Evolutionary conservation across 768 basidiomycete genomes (phyloP).

Genomic region (Phaffia tasmanica): DNA sequence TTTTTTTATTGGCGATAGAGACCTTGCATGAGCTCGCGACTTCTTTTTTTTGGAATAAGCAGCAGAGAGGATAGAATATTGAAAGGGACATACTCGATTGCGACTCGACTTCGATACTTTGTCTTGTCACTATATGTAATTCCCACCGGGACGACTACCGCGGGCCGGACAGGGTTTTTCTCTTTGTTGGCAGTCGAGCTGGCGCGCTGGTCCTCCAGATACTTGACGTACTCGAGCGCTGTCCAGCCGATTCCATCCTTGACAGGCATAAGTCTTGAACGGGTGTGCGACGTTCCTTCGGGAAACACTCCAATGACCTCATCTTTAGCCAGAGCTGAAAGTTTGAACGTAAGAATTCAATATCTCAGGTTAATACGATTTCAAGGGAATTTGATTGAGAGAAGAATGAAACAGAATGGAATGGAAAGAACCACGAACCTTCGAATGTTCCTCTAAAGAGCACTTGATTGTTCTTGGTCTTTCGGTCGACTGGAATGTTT

Average conservation of each 20-base stretch:
- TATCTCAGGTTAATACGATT: not conserved
- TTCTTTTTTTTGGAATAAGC: constrained; percentile 27
- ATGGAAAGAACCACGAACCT: constrained; percentile 27
- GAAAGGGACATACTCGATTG: constrained; percentile 39
- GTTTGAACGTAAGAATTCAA: not conserved
- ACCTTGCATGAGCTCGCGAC: constrained; percentile 42
- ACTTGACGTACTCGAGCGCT: constrained; percentile 80
- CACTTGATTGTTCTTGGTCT: constrained; percentile 77
- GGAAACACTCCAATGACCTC: constrained; percentile 86
- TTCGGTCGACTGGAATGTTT: constrained; percentile 73
- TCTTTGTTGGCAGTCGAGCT: constrained; percentile 14
- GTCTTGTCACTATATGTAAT: constrained; percentile 94
- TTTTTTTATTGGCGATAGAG: constrained; percentile 36
- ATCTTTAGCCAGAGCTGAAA: constrained; percentile 54
- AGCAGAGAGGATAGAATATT: constrained; percentile 14
- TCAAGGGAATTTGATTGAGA: not conserved
- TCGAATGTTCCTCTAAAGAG: constrained; percentile 85
- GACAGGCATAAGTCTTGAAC: constrained; percentile 77
- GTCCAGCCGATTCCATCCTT: constrained; percentile 89
- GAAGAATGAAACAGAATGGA: not conserved
- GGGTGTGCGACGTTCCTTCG: constrained; percentile 68
- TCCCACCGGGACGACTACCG: constrained; percentile 61
- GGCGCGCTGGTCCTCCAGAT: constrained; percentile 42
- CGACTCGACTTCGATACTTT: constrained; percentile 80
- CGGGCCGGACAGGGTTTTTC: constrained; percentile 1